Evolutionary conservation across 257 asterid genomes (phyloP), one percentile per base, ranked within the genome.

Genomic region (Solanum medicagineum): DNA sequence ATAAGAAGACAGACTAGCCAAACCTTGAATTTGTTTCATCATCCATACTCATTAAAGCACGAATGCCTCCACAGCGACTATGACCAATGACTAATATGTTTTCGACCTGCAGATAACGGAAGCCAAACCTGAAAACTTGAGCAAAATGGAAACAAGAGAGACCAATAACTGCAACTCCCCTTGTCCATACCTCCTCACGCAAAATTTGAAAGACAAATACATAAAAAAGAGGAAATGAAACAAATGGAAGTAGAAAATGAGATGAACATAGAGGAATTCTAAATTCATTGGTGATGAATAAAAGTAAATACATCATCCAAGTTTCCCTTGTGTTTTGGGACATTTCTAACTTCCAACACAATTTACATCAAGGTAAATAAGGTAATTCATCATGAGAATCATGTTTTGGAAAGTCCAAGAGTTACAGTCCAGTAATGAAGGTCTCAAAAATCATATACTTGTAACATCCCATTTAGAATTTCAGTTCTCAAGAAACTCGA

Each of bases 1-100:
- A 32, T 10, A 54, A 84, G 45, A 53, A 47, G 83, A 74, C 65
- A 9, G 42, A 71, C 20, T 13, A 63, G 84, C 54, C 47, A 84
- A 88, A 95, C 98, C 99, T 92, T 63, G 98, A 90, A 73, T 17
- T 75, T 47, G 22, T 84, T 63, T 95, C 97, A 83, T 95, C 98
- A 44, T 91, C 89, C 94, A 94, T 90, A 89, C 98, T 93, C 98
- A 95, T 97, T 87, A 97, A 90, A 80, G 99, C 99, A 88, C 80
- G 92, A 79, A 97, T 97, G 84, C 99, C 99, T 53, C 99, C 99
- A 86, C 99, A 97, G 81, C 98, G 90, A 90, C 98, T 95, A 89
- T 97, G 99, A 68, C 99, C 99, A 82, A 95, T 87, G 73, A 95
- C 92, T 74, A 97, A 89, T 89, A 97, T 86, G 86, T 95, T 95